Evolutionary conservation across 2,329 filamentous ascomycete species (phyloP), one percentile per base, ranked within the genome.

Genomic region (Lecanicillium sp.): DNA sequence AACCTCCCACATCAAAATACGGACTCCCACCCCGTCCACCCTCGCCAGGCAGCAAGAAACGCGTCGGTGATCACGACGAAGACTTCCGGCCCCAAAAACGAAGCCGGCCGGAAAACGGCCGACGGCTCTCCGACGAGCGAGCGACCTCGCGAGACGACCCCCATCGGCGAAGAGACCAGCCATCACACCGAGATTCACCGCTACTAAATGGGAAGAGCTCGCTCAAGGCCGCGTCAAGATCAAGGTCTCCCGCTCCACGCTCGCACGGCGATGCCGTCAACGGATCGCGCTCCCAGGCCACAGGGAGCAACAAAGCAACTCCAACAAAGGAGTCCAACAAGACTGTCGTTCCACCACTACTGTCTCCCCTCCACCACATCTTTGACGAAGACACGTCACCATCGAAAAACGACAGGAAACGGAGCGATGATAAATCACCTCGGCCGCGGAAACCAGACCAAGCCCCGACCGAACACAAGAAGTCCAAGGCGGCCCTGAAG

Each of bases 341-440:
- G 45, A 46, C 63, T 18, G 55, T 57, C 17, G 59, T 78, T 6
- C 74, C 74, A 8, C 69, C 68, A 3, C 49, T 78, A 20, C 50
- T 78, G 12, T 78, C 74, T 1, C 74, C 74, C 1, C 56, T 74
- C 1, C 66, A 64, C 27, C 58, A 74, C 10, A 62, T 60, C 28
- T 60, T 71, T 18, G 66, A 67, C 6, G 45, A 47, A 2, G 44
- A 52, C 5, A 25, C 22, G 22, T 39, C 48, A 3, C 43, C 43
- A 17, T 32, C 51, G 9, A 59, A 44, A 35, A 40, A 46, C 30
- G 49, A 56, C 13, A 55, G 58, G 41, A 49, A 48, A 22, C 37
- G 51, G 50, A 41, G 44, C 49, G 30, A 37, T 41, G 38, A 41
- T 51, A 43, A 30, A 17, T 30, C 19, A 38, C 29, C 30, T n/a